These are phyloP conservation scores for Aspergillus costaricaensis DNA, from an alignment of 2,329 filamentous ascomycete species.

Conservation along the genomic window DNA sequence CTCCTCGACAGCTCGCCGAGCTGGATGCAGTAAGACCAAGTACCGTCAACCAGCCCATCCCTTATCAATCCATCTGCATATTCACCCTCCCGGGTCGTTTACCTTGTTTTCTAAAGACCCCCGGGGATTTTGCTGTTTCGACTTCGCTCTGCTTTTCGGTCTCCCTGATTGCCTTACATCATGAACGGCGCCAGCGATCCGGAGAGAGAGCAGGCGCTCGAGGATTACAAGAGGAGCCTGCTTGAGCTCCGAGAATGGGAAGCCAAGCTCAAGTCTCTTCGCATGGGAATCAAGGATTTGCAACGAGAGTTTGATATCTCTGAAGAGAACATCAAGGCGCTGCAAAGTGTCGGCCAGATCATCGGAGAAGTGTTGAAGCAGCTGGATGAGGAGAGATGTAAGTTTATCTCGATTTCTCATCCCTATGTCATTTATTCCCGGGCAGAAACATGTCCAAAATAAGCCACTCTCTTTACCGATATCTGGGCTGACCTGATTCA, in stretches of 20 bases:
- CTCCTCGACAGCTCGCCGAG: constrained; percentile 35
- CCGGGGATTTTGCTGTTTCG: neutral
- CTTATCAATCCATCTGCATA: constrained; percentile 11
- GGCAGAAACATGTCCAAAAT: neutral
- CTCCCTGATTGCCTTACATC: constrained; percentile 13
- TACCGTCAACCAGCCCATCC: constrained; percentile 21
- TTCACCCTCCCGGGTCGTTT: neutral
- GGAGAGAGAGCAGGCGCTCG: constrained; percentile 68
- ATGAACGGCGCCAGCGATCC: constrained; percentile 50
- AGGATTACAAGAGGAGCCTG: constrained; percentile 76
- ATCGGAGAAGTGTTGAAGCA: constrained; percentile 99
- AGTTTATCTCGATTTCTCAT: constrained; percentile 39
- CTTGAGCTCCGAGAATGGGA: constrained; percentile 98
- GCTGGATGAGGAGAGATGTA: constrained; percentile 97
- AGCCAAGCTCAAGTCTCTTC: constrained; percentile 90
- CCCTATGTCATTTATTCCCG: neutral
- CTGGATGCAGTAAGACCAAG: constrained; percentile 20
- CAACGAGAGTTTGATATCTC: constrained; percentile 95
- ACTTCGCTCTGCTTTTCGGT: neutral
- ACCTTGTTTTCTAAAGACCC: neutral
- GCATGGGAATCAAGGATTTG: constrained; percentile 92
- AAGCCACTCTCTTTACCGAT: neutral
- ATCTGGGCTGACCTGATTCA: constrained; percentile 44
- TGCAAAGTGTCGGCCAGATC: constrained; percentile 98
- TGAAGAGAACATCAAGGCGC: constrained; percentile 98